Evolutionary conservation across 768 basidiomycete species (phyloP).

Genomic region (Kwoniella sp.): DNA sequence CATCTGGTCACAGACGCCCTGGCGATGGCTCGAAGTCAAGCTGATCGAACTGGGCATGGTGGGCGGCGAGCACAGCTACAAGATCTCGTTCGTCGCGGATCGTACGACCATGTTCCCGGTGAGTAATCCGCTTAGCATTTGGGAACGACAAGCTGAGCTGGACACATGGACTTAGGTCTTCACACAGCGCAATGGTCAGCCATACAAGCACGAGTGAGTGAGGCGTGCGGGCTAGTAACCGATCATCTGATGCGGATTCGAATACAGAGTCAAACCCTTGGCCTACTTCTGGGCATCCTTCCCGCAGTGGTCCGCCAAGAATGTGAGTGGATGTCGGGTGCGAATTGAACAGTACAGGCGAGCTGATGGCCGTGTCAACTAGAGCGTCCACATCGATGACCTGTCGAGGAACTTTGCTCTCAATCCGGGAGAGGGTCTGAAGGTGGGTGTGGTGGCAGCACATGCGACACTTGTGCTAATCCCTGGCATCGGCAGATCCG

Average conservation of each 20-base stretch:
- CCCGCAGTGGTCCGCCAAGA: slow-evolving; percentile 60
- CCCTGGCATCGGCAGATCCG: slow-evolving; percentile 53
- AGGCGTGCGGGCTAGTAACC: background rate
- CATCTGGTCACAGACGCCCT: slow-evolving; percentile 76
- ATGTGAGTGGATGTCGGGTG: slow-evolving; percentile 19
- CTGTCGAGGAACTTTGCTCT: slow-evolving; percentile 83
- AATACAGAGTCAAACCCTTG: slow-evolving; percentile 41
- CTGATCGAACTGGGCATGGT: slow-evolving; percentile 81
- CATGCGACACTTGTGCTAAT: background rate
- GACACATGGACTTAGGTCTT: slow-evolving; percentile 54
- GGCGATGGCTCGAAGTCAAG: slow-evolving; percentile 86
- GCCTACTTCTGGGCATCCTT: slow-evolving; percentile 80
- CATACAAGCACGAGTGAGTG: slow-evolving; percentile 67
- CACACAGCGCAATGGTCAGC: slow-evolving; percentile 65
- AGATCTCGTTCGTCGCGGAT: slow-evolving; percentile 66
- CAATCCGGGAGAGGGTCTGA: slow-evolving; percentile 76
- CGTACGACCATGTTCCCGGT: slow-evolving; percentile 81
- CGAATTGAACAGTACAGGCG: too few species aligned
- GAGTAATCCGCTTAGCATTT: slow-evolving; percentile 2
- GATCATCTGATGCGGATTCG: background rate
- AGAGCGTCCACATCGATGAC: slow-evolving; percentile 86
- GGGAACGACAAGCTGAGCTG: background rate
- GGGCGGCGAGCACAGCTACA: slow-evolving; percentile 65
- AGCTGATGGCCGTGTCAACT: slow-evolving; percentile 57
- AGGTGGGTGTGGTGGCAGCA: slow-evolving; percentile 42